These are phyloP conservation scores for Jaapia argillacea DNA, from an alignment of 768 basidiomycete genomes.

Conservation along the genomic window DNA sequence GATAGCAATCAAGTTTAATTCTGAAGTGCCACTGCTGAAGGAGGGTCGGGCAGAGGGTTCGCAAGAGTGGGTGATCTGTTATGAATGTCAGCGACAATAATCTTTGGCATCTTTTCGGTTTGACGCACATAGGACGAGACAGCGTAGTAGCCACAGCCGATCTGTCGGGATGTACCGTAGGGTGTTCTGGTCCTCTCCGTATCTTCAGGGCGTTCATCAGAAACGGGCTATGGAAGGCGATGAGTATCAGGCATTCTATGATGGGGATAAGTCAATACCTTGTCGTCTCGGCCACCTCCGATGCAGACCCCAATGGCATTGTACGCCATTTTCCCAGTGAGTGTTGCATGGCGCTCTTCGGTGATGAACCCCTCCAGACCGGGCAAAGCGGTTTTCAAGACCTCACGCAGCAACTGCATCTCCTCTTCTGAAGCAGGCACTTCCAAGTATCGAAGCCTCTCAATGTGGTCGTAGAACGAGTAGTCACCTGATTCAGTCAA, in stretches of 20 bases:
- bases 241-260: not conserved
- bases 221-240: constrained; percentile 35
- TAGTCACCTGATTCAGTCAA: constrained; percentile 50
- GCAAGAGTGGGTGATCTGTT: constrained; percentile 64
- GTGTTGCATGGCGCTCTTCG: constrained; percentile 47
- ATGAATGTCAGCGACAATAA: not conserved
- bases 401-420: constrained; percentile 34
- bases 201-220: constrained; percentile 52
- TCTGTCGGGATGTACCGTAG: constrained; percentile 62
- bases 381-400: constrained; percentile 53
- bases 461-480: constrained; percentile 64
- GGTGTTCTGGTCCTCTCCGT: constrained; percentile 70
- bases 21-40: constrained; percentile 56
- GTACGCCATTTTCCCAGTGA: constrained; percentile 65
- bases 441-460: constrained; percentile 62
- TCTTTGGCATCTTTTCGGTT: too few species aligned
- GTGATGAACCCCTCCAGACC: constrained; percentile 66
- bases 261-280: constrained; percentile 30
- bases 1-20: constrained; percentile 61
- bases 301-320: constrained; percentile 70
- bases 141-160: constrained; percentile 67
- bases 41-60: constrained; percentile 53
- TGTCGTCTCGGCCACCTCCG: constrained; percentile 57
- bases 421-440: constrained; percentile 39
- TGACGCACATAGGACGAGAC: constrained; percentile 60